Evolutionary conservation across 208 protist genomes (phyloP).

Genomic region (Wallacemonas sp.): DNA sequence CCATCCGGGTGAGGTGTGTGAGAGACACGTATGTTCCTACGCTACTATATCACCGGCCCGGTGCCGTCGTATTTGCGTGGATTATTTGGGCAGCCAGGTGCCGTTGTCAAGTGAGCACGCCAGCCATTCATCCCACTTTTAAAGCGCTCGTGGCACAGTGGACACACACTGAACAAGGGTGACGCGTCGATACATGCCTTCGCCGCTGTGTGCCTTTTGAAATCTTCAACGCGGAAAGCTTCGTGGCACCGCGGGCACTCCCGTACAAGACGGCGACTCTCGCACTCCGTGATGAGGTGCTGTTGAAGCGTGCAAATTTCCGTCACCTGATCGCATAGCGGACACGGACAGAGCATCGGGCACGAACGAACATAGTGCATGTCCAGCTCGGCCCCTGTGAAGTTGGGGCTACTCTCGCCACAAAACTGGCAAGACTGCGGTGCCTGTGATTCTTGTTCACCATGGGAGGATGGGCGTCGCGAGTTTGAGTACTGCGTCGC

Average conservation of each 20-base stretch:
- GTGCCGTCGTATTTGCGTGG: constrained; percentile 78
- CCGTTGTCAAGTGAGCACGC: constrained; percentile 67
- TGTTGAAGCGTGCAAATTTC: constrained; percentile 88
- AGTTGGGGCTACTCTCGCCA: constrained; percentile 63
- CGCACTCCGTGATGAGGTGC: constrained; percentile 88
- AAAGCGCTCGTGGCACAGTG: constrained; percentile 84
- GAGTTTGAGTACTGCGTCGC: background rate
- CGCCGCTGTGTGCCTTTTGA: constrained; percentile 64
- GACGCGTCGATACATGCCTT: constrained; percentile 69
- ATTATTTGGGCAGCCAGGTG: constrained; percentile 86
- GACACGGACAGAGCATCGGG: constrained; percentile 91
- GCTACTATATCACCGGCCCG: constrained; percentile 30
- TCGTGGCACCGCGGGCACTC: constrained; percentile 90
- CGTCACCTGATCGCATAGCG: constrained; percentile 90
- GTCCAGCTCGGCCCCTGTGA: constrained; percentile 74
- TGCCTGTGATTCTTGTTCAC: constrained; percentile 6
- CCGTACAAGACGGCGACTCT: constrained; percentile 55
- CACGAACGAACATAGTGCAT: constrained; percentile 85
- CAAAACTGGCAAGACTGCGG: constrained; percentile 88
- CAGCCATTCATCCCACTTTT: constrained; percentile 63
- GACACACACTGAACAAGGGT: constrained; percentile 75
- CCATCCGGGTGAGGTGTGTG: no score
- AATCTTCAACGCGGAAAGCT: constrained; percentile 76
- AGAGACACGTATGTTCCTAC: no score
- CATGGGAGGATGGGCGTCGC: background rate